Evolutionary conservation across 1,284 basidiomycete genomes (phyloP), one percentile per base, ranked within the genome.

Genomic region (Rhodofomes roseus): DNA sequence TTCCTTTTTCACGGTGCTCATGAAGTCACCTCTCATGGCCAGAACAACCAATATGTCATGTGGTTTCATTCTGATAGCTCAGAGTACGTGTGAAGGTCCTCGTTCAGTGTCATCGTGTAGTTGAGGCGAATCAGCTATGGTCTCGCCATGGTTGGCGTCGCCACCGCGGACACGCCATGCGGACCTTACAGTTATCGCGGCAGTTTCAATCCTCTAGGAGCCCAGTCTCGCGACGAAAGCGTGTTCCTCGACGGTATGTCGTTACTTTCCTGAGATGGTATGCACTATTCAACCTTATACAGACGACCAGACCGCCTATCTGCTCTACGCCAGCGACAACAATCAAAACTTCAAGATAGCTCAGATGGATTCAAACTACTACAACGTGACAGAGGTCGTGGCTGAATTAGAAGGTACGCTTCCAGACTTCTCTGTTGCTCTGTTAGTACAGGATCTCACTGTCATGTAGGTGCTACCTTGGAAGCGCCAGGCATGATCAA

Each of bases 261-360:
- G 37, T 29, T 14, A 11, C 37, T 29, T 48, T 11, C 22, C 23
- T 41, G 31, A n/a, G 31, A n/a, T 31, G 44, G 18, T 4, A 23
- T 12, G 22, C 31, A 22, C 25, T 14, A 16, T 31, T 23, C 5
- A 39, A 14, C 37, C n/a, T 39, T 20, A 31, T 37, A 1, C 29
- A 70, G 63, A 56, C 56, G 62, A 62, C 20, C 60, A 66, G 46
- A 81, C 79, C 0, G 76, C 82, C 6, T 87, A 86, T 66, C 74
- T 87, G 12, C 75, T 86, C 11, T 87, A 85, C 65, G 84, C 85
- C 11, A 85, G 83, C 2, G 85, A 87, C 71, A 84, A 85, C 70
- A 87, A 87, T 69, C 82, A 85, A 70, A 82, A 86, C 68, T 86
- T 86, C 77, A 87, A 87, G 77, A 85, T 87, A 27, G 77, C 84